Conservation (phyloP, 768 basidiomycete species). For the Jaapia argillacea region DNA sequence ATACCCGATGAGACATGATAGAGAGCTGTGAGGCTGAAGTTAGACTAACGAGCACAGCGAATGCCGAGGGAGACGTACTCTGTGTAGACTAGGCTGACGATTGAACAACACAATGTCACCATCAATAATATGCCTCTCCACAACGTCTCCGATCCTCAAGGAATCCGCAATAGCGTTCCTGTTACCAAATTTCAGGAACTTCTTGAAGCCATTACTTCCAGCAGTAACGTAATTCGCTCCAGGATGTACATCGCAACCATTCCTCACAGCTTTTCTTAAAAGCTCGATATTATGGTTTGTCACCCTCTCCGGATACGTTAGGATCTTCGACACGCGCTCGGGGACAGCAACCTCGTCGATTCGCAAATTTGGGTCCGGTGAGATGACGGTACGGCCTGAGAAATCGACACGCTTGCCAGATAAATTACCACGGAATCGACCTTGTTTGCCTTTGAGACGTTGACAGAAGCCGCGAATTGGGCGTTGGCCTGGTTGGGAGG, state of each 20-base stretch:
- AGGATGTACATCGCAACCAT: slow-evolving; percentile 86
- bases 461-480: slow-evolving; percentile 98
- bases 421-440: slow-evolving; percentile 95
- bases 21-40: slow-evolving; percentile 53
- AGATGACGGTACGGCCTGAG: slow-evolving; percentile 96
- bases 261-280: slow-evolving; percentile 69
- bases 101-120: slow-evolving; percentile 98
- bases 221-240: slow-evolving; percentile 91
- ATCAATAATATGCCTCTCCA: slow-evolving; percentile 91
- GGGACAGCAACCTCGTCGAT: slow-evolving; percentile 99
- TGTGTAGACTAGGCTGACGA: slow-evolving; percentile 97
- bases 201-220: slow-evolving; percentile 72
- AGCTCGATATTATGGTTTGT: slow-evolving; percentile 81
- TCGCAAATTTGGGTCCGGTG: slow-evolving; percentile 95
- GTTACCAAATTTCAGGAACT: slow-evolving; percentile 84
- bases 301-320: slow-evolving; percentile 95
- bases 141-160: slow-evolving; percentile 79
- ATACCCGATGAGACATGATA: slow-evolving; percentile 95
- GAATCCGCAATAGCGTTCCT: slow-evolving; percentile 71
- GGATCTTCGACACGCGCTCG: slow-evolving; percentile 85
- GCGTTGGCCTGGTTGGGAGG: slow-evolving; percentile 78
- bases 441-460: slow-evolving; percentile 96
- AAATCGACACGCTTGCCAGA: slow-evolving; percentile 99
- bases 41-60: slow-evolving; percentile 1
- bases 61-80: slow-evolving; percentile 32